Evolutionary conservation across 2,329 filamentous ascomycete genomes (phyloP), one percentile per base, ranked within the genome.

Genomic region (Colletotrichum limetticola): DNA sequence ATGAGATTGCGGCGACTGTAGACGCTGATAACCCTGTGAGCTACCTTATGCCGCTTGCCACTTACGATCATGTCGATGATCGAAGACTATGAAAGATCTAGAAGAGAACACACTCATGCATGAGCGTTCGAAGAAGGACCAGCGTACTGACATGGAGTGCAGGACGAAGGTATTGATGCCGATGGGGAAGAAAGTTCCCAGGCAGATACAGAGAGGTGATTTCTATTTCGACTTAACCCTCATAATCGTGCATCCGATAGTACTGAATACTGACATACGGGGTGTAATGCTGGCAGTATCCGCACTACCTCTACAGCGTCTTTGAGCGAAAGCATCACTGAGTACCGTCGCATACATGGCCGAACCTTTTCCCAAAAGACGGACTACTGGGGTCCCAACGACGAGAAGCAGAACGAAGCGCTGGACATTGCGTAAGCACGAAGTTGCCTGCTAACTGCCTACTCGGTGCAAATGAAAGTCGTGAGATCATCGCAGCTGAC

Each of bases 331-430:
- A 81, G 79, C 66, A 79, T 82, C 56, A 76, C 78, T 9, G 76
- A 81, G 49, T 82, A 82, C 66, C 79, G 81, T 52, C 74, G 71
- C n/a, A 72, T 82, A 14, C 79, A 82, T 42, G 79, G 79, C 1
- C 79, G 80, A 5, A 80, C 78, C 1, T 81, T 76, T 42, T 78
- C 75, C 32, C 76, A 76, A 28, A 77, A 77, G 4, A 77, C 76
- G 0, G 74, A 79, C 1, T 80, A 78, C 7, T 80, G 79, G 77
- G 63, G 30, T 5, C 1, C 57, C 9, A 16, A 78, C 74, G 75
- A 78, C 0, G 75, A 78, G 0, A 74, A 76, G 0, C 76, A 79
- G 16, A 80, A 57, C 9, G 56, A 62, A 3, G 35, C 70, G 2
- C 46, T 78, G 5, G 78, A 67, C 2, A 19, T 46, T 46, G 42